phyloP scores from a whole-genome alignment of 345 rosid genomes.

The Stellera chamaejasme region DNA sequence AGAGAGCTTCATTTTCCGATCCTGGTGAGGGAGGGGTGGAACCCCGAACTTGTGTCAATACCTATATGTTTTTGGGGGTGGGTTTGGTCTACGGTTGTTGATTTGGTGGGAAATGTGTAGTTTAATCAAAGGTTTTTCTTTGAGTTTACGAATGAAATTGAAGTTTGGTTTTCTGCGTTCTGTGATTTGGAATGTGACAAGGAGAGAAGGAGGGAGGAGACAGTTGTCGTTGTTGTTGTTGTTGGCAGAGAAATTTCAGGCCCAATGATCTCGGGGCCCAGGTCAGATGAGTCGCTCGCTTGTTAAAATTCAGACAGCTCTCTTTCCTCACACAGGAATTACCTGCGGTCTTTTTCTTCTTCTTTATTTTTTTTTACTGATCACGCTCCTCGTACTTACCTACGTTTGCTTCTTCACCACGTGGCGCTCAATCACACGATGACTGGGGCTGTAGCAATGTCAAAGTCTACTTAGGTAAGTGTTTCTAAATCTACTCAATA shows the following conservation, averaged over 20 bases:
- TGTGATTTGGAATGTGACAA: background rate
- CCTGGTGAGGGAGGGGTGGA: background rate
- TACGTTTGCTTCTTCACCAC: too few species aligned
- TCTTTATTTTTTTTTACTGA: too few species aligned
- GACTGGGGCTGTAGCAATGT: too few species aligned
- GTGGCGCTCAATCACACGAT: too few species aligned
- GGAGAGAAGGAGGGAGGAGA: background rate
- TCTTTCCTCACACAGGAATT: too few species aligned
- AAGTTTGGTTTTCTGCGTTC: background rate
- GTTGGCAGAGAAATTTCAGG: constrained; percentile 5
- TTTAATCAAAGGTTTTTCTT: constrained; percentile 23
- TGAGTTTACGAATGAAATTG: constrained; percentile 16
- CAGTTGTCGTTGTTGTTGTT: background rate
- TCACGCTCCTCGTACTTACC: too few species aligned
- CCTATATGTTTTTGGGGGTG: background rate
- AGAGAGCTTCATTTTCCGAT: constrained; percentile 66
- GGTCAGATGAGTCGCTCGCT: background rate
- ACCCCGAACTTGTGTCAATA: background rate
- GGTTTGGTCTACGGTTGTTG: constrained; percentile 3
- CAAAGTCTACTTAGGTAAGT: too few species aligned
- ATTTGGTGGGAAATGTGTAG: constrained; percentile 7
- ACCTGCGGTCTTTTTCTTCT: too few species aligned
- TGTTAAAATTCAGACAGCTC: constrained; percentile 13
- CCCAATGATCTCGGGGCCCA: constrained; percentile 11
- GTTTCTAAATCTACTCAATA: too few species aligned